phyloP scores from a whole-genome alignment of 179 eudicot species.

The Drosera spatulata region DNA sequence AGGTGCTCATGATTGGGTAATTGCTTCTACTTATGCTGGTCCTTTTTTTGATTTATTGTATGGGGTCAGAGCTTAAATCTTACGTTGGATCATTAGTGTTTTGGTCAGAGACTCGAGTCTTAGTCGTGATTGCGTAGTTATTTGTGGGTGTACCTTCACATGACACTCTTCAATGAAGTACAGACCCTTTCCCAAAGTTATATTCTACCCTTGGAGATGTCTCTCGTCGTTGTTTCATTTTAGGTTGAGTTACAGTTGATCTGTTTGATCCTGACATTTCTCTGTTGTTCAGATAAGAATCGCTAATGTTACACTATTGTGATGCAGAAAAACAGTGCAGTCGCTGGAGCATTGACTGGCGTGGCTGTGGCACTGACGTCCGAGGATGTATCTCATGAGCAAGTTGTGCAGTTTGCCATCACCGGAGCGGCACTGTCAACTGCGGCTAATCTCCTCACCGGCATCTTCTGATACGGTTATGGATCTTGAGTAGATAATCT shows the following conservation, averaged over 20 bases:
- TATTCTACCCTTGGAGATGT: too few relatives aligned
- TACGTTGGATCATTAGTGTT: not conserved
- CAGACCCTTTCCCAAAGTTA: too few relatives aligned
- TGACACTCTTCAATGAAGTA: too few relatives aligned
- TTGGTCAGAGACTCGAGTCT: too few relatives aligned
- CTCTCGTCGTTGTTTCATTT: too few relatives aligned
- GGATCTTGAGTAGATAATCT: too few relatives aligned
- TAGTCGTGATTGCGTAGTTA: too few relatives aligned
- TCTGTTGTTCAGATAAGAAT: not conserved
- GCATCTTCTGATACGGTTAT: constrained; percentile 20
- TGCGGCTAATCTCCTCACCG: constrained; percentile 53
- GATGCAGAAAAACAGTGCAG: constrained; percentile 51
- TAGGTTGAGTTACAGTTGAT: not conserved
- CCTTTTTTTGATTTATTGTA: not conserved
- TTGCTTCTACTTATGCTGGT: not conserved
- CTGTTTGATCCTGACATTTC: too few relatives aligned
- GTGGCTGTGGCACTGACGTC: constrained; percentile 41
- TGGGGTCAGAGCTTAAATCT: not conserved
- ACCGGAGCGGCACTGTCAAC: constrained; percentile 70
- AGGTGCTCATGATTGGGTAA: constrained; percentile 77
- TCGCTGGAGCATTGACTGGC: constrained; percentile 64
- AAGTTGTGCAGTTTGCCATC: constrained; percentile 53
- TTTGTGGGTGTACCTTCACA: too few relatives aligned
- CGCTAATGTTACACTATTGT: not conserved
- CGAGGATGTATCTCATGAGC: constrained; percentile 43